These are phyloP conservation scores for Clarireedia hainanense DNA, from an alignment of 2,329 filamentous ascomycete species.

Conservation along the genomic window DNA sequence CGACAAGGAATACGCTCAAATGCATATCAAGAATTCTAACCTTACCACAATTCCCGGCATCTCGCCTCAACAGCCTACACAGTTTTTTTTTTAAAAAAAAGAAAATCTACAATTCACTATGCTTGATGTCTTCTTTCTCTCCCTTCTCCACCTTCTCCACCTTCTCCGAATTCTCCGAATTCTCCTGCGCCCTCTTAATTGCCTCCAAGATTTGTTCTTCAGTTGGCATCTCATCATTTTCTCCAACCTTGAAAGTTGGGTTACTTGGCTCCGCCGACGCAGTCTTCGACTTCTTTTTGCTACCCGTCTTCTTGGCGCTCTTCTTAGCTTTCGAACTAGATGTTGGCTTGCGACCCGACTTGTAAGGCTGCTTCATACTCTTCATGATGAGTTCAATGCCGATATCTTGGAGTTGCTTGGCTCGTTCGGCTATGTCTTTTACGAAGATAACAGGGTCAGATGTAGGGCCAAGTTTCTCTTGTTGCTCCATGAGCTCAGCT, in stretches of 20 bases:
- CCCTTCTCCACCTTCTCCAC: not conserved
- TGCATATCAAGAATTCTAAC: not conserved
- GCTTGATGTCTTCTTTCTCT: constrained; percentile 10
- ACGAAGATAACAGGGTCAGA: constrained; percentile 69
- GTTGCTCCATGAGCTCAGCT: constrained; percentile 58
- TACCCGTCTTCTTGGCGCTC: constrained; percentile 24
- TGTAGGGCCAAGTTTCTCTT: constrained; percentile 59
- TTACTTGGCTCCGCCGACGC: constrained; percentile 27
- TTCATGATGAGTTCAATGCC: constrained; percentile 65
- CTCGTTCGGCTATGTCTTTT: constrained; percentile 62
- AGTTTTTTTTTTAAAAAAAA: not conserved
- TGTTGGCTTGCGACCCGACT: constrained; percentile 12
- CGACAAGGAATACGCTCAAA: not conserved
- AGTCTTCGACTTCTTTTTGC: constrained; percentile 30
- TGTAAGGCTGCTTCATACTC: constrained; percentile 48
- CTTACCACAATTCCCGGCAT: not conserved
- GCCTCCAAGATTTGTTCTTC: constrained; percentile 46
- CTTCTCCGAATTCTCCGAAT: not conserved
- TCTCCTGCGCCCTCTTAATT: constrained; percentile 35
- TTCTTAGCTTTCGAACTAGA: constrained; percentile 28
- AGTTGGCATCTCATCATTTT: constrained; percentile 37
- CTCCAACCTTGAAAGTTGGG: constrained; percentile 31
- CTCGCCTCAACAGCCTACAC: not conserved
- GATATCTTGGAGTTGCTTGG: constrained; percentile 63
- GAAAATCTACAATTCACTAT: constrained; percentile 21